These are phyloP conservation scores for Hypoxylon cercidicola DNA, from an alignment of 495 filamentous ascomycete species.

Conservation along the genomic window DNA sequence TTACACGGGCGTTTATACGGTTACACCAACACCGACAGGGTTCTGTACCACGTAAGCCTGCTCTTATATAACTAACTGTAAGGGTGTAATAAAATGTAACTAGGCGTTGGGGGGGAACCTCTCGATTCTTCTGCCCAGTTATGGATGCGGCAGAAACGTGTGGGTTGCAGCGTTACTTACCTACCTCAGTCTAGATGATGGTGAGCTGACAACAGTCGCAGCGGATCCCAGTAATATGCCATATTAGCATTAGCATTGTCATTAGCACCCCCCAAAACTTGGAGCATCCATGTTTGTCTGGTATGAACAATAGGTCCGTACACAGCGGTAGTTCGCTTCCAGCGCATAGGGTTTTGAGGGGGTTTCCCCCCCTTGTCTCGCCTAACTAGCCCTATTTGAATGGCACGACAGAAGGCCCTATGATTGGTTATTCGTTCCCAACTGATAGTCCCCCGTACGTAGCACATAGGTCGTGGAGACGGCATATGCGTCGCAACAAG, in stretches of 20 bases:
- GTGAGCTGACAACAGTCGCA: conserved; percentile 28
- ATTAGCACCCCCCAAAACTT: conserved; percentile 2
- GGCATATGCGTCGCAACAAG: conserved; percentile 33
- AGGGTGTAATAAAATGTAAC: not conserved
- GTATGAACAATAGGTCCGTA: conserved; percentile 16
- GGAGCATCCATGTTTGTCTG: not conserved
- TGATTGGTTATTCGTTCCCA: conserved; percentile 23
- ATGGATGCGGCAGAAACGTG: conserved; percentile 11
- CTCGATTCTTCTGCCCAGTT: conserved; percentile 3
- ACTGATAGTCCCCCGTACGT: conserved; percentile 7
- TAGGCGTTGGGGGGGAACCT: not conserved
- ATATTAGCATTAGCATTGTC: not conserved
- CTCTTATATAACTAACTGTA: not conserved
- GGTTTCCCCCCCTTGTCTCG: conserved; percentile 7
- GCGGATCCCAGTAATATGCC: conserved; percentile 17
- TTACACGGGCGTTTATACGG: conserved; percentile 36
- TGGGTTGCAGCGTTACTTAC: conserved; percentile 6
- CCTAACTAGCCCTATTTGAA: conserved; percentile 16
- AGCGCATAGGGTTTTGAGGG: not conserved
- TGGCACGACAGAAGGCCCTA: not conserved
- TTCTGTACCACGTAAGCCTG: conserved; percentile 26
- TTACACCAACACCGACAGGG: conserved; percentile 28
- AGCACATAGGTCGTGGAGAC: conserved; percentile 9
- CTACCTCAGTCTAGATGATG: conserved; percentile 1
- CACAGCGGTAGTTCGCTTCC: conserved; percentile 33